phyloP scores from a whole-genome alignment of 768 basidiomycete genomes.

The Boletus rex-veris region DNA sequence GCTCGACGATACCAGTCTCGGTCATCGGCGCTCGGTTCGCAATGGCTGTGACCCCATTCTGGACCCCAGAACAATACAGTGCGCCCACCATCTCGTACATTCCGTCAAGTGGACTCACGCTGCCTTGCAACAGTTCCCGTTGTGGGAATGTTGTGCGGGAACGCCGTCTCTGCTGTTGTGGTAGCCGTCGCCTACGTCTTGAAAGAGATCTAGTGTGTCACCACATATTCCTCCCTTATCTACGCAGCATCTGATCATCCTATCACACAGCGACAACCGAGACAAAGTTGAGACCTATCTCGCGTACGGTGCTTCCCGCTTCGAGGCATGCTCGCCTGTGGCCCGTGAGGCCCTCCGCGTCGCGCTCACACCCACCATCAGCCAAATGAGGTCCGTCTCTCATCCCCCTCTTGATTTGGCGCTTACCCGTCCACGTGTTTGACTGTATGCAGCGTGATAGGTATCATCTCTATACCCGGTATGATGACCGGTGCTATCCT shows the following conservation, averaged over 20 bases:
- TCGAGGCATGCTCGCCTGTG: slow-evolving; percentile 80
- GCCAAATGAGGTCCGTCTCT: slow-evolving; percentile 69
- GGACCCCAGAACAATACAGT: slow-evolving; percentile 83
- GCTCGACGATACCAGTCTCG: slow-evolving; percentile 77
- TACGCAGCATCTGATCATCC: background rate
- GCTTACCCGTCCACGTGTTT: background rate
- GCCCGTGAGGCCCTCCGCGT: slow-evolving; percentile 75
- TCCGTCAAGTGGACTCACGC: background rate
- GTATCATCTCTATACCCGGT: slow-evolving; percentile 77
- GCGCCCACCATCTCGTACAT: slow-evolving; percentile 15
- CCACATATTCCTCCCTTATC: background rate
- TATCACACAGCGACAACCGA: slow-evolving; percentile 58
- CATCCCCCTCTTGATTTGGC: background rate
- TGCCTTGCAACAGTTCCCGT: slow-evolving; percentile 56
- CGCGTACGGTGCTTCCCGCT: slow-evolving; percentile 79
- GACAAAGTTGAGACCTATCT: slow-evolving; percentile 87
- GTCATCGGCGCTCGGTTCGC: slow-evolving; percentile 72
- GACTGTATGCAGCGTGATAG: slow-evolving; percentile 50
- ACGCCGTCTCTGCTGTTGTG: slow-evolving; percentile 72
- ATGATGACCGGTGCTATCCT: slow-evolving; percentile 94
- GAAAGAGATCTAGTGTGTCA: slow-evolving; percentile 66
- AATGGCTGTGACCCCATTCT: slow-evolving; percentile 75
- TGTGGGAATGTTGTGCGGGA: slow-evolving; percentile 83
- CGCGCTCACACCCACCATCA: slow-evolving; percentile 78
- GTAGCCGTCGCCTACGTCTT: slow-evolving; percentile 68